Base-by-base conservation (phyloP, 495 filamentous ascomycete genomes). In the Parathielavia hyrcaniae region DNA sequence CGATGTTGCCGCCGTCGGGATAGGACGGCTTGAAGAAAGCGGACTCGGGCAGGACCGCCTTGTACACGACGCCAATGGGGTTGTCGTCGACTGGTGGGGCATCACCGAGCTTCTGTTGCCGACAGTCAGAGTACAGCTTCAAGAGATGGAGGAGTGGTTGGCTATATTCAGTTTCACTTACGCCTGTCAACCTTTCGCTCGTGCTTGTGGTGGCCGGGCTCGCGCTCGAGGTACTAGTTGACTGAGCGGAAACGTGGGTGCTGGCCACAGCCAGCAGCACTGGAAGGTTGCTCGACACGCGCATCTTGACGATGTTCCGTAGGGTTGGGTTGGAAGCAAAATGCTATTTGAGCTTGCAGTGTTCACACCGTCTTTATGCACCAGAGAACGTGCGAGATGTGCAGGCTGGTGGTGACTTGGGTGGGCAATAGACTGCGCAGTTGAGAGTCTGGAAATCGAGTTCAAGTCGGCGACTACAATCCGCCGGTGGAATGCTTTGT, bases 51-150 rank as follows among this genome's bases (percentile, higher is more conserved):
- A 92, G 75, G 5, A 64, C 73, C 7, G 85, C 87, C 41, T 76
- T 71, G 72, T 85, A 88, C 17, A 73, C 65, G 16, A 77, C 73
- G 19, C 83, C 81, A 10, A 61, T 50, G n/a, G 85, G 81, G 69
- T 91, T 91, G 73, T 80, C 77, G n/a, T 63, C 73, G 4, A 83
- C 76, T 35, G 77, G 67, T 41, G 80, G 69, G 49, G 86, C 86
- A 62, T 83, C 72, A 40, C 78, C 80, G 20, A 79, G 69, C 51
- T 74, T 20, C 70, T 75, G 43, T 60, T 20, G 4, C 10, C 7
- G 49, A n/a, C 30, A 19, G 59, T 66, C 14, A 63, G 63, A 16
- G 22, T n/a, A 9, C 11, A 5, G 12, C 0, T 8, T 38, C 34
- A 17, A 22, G 12, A 23, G 47, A 34, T 6, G 47, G 26, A 20